Percentiles rank a stretch among this genome's conserved stretches.
These are phyloP conservation scores for Alternaria ventricosa DNA, from an alignment of 2,329 filamentous ascomycete genomes.

Conservation along the genomic window DNA sequence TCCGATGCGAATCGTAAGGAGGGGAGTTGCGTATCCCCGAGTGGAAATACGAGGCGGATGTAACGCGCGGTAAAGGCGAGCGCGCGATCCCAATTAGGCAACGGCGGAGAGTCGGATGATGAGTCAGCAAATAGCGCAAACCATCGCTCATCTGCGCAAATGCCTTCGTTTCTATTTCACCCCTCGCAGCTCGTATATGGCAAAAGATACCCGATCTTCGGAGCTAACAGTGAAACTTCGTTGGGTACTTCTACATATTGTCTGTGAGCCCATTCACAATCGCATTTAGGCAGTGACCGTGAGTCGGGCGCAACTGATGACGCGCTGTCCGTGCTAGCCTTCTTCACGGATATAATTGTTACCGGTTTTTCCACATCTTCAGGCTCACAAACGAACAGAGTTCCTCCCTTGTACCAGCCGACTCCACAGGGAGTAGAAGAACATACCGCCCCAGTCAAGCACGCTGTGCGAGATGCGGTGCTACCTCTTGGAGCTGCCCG, in stretches of 20 bases:
- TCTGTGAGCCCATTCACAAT: rapidly evolving
- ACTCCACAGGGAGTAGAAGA: too few relatives aligned
- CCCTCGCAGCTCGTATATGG: rapidly evolving
- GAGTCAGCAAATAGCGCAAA: not conserved
- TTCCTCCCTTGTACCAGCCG: too few relatives aligned
- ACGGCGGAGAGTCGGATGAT: not conserved
- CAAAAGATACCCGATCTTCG: not conserved
- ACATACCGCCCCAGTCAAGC: too few relatives aligned
- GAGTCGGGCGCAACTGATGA: not conserved
- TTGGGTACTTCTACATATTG: not conserved
- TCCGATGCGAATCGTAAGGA: not conserved
- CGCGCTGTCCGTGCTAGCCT: not conserved
- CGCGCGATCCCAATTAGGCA: not conserved
- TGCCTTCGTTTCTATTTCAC: not conserved
- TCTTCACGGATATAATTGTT: too few relatives aligned
- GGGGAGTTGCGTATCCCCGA: not conserved
- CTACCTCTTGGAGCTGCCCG: too few relatives aligned
- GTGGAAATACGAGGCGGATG: not conserved
- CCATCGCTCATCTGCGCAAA: not conserved
- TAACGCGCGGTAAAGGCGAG: not conserved
- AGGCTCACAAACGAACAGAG: not conserved
- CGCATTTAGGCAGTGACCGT: rapidly evolving
- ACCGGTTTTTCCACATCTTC: too few relatives aligned
- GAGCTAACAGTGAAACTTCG: rapidly evolving
- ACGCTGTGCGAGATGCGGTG: too few relatives aligned